phyloP scores from a whole-genome alignment of 2,329 filamentous ascomycete species.

The Ceratocystis colombiana region DNA sequence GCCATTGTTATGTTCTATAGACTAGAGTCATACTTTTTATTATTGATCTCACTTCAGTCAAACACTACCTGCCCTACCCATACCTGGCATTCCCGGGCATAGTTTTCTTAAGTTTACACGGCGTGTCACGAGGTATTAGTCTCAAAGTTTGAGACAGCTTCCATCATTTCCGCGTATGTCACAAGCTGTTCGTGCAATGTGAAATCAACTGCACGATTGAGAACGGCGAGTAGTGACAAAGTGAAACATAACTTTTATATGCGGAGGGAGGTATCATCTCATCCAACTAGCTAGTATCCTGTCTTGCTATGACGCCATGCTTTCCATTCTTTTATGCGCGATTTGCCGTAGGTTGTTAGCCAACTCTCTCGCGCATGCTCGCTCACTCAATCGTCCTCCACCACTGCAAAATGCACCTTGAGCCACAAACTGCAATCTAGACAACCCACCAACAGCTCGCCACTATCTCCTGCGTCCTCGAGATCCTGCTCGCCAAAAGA shows the following conservation, averaged over 20 bases:
- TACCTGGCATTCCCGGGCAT: constrained; percentile 1
- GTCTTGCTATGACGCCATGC: not conserved
- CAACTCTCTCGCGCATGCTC: not conserved
- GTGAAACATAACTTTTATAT: not conserved
- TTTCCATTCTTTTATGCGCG: not conserved
- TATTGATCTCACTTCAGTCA: constrained; percentile 23
- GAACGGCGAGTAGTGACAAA: not conserved
- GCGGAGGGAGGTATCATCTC: not conserved
- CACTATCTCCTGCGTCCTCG: constrained; percentile 47
- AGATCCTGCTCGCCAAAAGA: constrained; percentile 49
- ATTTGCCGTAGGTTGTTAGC: no score
- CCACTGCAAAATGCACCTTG: constrained; percentile 51
- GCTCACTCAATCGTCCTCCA: constrained; percentile 32
- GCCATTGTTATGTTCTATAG: constrained; percentile 1
- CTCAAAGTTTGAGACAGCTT: not conserved
- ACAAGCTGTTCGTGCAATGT: not conserved
- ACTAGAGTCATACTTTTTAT: constrained; percentile 17
- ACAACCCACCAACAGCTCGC: constrained; percentile 55
- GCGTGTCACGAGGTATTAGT: not conserved
- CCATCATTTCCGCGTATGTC: not conserved
- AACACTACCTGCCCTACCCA: not conserved
- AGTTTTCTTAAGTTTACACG: not conserved
- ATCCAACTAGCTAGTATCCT: not conserved
- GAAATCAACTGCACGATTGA: not conserved
- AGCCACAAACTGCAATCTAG: constrained; percentile 58